Evolutionary conservation across 139 green algal species (phyloP).

Genomic region (Deuterostichococcus epilithicus): DNA sequence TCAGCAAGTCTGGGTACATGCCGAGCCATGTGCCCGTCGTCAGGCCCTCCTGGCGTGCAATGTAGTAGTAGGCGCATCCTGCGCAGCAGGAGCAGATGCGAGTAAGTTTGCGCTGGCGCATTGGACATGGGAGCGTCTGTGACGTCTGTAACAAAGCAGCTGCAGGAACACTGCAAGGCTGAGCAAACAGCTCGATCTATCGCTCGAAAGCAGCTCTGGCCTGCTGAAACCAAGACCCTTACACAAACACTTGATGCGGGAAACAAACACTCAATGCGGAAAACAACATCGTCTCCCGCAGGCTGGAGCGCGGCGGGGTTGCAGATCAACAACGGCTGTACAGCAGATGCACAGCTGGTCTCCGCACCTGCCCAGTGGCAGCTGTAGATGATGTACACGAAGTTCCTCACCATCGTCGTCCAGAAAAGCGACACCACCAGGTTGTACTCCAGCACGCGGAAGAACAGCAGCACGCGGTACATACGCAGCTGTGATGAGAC

Average conservation of each 20-base stretch:
- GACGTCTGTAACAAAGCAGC: no score
- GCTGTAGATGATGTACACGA: constrained; percentile 14
- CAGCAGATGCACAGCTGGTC: no score
- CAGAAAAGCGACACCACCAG: constrained; percentile 32
- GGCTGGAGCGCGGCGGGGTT: no score
- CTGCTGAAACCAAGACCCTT: no score
- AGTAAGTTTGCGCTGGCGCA: constrained; percentile 23
- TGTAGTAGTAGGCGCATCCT: constrained; percentile 45
- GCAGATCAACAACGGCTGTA: no score
- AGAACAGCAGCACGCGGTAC: constrained; percentile 40
- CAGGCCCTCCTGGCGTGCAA: constrained; percentile 23
- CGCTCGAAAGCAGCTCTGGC: no score
- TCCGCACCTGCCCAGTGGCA: not conserved
- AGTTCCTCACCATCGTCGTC: constrained; percentile 46
- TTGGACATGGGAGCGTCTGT: no score
- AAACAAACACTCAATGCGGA: no score
- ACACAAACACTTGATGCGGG: no score
- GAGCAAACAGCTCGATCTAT: no score
- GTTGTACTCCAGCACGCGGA: constrained; percentile 42
- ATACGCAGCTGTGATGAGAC: constrained; percentile 25
- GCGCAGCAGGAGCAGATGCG: constrained; percentile 28
- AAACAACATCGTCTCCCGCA: no score
- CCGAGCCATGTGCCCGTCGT: constrained; percentile 30
- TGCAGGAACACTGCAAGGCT: no score
- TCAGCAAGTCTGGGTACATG: not conserved